Conservation (phyloP, 345 rosid genomes). For the Eucalyptus victrix region DNA sequence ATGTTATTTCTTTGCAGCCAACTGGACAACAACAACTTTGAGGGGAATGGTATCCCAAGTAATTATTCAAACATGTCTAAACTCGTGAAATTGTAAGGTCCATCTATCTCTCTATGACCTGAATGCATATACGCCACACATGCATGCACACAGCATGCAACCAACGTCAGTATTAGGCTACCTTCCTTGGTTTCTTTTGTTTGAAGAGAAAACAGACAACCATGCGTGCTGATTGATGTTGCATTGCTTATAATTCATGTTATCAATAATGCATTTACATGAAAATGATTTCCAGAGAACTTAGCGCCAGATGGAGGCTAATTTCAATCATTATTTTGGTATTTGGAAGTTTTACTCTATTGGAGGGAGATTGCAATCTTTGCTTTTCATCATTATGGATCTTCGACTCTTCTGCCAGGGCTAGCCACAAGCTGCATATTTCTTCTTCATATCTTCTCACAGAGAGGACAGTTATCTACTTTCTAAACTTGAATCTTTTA, state of each 20-base stretch:
- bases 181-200: not conserved
- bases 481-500: not conserved
- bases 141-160: not conserved
- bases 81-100: constrained; percentile 73
- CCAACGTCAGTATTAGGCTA: not conserved
- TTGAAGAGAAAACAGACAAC: not conserved
- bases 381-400: not conserved
- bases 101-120: not conserved
- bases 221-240: not conserved
- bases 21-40: constrained; percentile 87
- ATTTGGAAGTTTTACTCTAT: not conserved
- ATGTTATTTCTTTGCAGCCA: constrained; percentile 43
- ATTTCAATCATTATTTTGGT: not conserved
- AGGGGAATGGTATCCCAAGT: constrained; percentile 61
- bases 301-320: not conserved
- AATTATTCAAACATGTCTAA: constrained; percentile 64
- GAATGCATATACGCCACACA: not conserved
- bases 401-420: not conserved
- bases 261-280: not conserved
- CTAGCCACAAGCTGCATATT: not conserved
- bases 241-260: not conserved
- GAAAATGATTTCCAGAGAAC: not conserved
- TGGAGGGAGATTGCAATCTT: not conserved
- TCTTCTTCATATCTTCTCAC: not conserved
- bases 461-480: not conserved